Percentiles rank a stretch among this genome's conserved stretches.
Evolutionary conservation across 805 yeast species (phyloP).

Genomic region (Danielia oregonensis): DNA sequence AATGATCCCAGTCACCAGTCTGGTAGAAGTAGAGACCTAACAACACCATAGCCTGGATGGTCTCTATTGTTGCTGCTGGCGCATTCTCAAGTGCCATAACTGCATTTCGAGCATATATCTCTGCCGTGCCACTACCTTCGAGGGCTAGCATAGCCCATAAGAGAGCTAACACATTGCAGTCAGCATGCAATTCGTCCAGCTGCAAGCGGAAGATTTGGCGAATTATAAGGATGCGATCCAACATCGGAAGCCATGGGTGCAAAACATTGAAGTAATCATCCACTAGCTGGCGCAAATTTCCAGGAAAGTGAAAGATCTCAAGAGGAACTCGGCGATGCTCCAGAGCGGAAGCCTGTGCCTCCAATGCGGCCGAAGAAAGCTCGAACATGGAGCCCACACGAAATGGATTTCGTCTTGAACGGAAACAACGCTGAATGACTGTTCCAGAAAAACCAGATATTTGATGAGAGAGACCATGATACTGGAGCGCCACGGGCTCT

Average conservation of each 20-base stretch:
- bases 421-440: slow-evolving; percentile 15
- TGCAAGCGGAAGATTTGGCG: slow-evolving; percentile 13
- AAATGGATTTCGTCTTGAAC: slow-evolving; percentile 18
- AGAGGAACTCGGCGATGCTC: slow-evolving; percentile 13
- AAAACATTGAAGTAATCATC: slow-evolving; percentile 17
- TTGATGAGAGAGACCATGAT: slow-evolving; percentile 18
- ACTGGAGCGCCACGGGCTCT: slow-evolving; percentile 19
- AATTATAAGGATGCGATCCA: slow-evolving; percentile 16
- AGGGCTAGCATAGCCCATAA: slow-evolving; percentile 21
- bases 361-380: slow-evolving; percentile 12
- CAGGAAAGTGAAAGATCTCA: slow-evolving; percentile 18
- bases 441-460: slow-evolving; percentile 19
- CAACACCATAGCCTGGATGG: slow-evolving; percentile 20
- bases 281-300: slow-evolving; percentile 10
- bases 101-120: slow-evolving; percentile 17
- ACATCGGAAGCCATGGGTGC: slow-evolving; percentile 23
- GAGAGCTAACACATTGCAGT: slow-evolving; percentile 18
- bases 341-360: slow-evolving; percentile 7
- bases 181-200: slow-evolving; percentile 1
- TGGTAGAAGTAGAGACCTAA: slow-evolving; percentile 19
- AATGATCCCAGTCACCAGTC: slow-evolving; percentile 22
- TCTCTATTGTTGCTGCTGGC: slow-evolving; percentile 19
- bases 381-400: slow-evolving; percentile 24
- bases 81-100: slow-evolving; percentile 20
- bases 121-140: slow-evolving; percentile 6